Evolutionary conservation across 306 rosid species (phyloP).

Genomic region (Corylus avellana): DNA sequence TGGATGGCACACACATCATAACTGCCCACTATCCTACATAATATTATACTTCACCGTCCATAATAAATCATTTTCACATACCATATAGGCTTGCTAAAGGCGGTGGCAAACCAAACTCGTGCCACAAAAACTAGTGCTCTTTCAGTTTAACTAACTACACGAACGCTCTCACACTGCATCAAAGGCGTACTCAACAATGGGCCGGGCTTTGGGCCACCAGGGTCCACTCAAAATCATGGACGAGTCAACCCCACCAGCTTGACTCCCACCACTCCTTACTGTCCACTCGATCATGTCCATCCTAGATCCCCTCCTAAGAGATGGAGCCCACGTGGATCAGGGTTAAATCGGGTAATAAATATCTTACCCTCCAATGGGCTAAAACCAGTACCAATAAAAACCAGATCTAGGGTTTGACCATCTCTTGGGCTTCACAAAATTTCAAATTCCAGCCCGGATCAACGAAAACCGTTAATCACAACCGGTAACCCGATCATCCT

Average conservation of each 20-base stretch:
- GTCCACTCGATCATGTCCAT: constrained; percentile 29
- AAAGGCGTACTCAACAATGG: constrained; percentile 30
- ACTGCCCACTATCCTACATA: neutral
- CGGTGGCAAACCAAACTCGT: constrained; percentile 2
- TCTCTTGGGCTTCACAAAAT: constrained; percentile 21
- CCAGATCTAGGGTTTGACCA: constrained; percentile 24
- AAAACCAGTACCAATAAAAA: neutral
- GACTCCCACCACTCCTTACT: neutral
- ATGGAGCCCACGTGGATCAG: constrained; percentile 33
- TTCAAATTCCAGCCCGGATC: constrained; percentile 38
- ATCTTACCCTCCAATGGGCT: constrained; percentile 1
- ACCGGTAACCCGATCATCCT: neutral
- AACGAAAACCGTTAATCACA: constrained; percentile 1
- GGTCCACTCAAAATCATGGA: neutral
- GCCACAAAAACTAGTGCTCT: neutral
- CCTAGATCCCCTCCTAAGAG: constrained; percentile 10
- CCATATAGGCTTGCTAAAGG: neutral
- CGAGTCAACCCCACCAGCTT: neutral
- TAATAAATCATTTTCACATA: neutral
- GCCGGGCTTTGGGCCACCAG: constrained; percentile 26
- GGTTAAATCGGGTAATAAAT: constrained; percentile 20
- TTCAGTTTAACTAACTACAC: neutral
- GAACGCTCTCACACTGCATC: neutral
- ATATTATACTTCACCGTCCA: neutral
- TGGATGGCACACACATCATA: neutral